A percentile compares a stretch with the other conserved stretches of the same genome.
These are phyloP conservation scores for Bipolaris zeicola DNA, from an alignment of 2,329 filamentous ascomycete genomes.

Conservation along the genomic window DNA sequence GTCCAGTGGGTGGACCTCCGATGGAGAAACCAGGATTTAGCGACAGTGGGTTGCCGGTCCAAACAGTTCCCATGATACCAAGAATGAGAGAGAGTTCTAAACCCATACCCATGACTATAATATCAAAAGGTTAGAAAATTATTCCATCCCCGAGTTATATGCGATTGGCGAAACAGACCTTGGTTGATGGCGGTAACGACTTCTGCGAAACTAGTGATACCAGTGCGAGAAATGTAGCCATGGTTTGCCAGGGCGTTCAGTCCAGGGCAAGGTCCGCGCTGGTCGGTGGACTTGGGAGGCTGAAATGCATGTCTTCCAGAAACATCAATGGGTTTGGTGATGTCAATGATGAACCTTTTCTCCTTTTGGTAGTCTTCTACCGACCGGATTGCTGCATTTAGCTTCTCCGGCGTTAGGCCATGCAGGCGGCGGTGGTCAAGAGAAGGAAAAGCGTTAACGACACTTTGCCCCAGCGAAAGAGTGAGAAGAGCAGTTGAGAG, in stretches of 20 bases:
- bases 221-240: slow-evolving; percentile 32
- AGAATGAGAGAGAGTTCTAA: slow-evolving; percentile 47
- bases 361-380: slow-evolving; percentile 19
- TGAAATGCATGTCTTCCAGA: slow-evolving; percentile 35
- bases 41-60: slow-evolving; percentile 58
- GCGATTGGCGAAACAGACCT: slow-evolving; percentile 29
- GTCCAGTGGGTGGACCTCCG: slow-evolving; percentile 45
- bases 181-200: slow-evolving; percentile 50
- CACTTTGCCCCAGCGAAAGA: slow-evolving; percentile 10
- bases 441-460: slow-evolving; percentile 25
- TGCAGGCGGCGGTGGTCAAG: slow-evolving; percentile 8
- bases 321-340: slow-evolving; percentile 37
- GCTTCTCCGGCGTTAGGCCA: slow-evolving; percentile 14
- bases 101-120: slow-evolving; percentile 53
- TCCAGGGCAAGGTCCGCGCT: slow-evolving; percentile 52
- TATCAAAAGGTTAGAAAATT: neutral
- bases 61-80: slow-evolving; percentile 55
- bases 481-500: slow-evolving; percentile 15
- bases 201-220: slow-evolving; percentile 51
- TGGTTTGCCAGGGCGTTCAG: slow-evolving; percentile 52
- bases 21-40: slow-evolving; percentile 59
- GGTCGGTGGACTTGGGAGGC: slow-evolving; percentile 47
- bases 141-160: neutral
- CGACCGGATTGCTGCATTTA: slow-evolving; percentile 17
- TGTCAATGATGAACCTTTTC: slow-evolving; percentile 20